Evolutionary conservation across 2,329 filamentous ascomycete species (phyloP).

Genomic region (Botrytis fabae): DNA sequence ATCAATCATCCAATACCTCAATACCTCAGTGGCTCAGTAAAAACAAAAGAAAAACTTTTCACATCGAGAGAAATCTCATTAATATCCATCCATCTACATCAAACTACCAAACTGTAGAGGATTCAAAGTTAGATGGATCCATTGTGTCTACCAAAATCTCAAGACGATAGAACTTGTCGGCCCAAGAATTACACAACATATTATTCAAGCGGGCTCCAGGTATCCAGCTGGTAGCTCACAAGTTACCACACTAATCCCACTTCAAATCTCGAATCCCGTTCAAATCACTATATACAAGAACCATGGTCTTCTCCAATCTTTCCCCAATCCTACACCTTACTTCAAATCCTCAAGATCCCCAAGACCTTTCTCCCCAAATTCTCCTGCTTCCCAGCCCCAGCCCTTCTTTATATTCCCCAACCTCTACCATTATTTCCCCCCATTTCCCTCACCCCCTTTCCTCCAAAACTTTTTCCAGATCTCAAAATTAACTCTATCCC

Average conservation of each 20-base stretch:
- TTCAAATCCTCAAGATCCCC: not conserved
- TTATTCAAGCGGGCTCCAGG: not conserved
- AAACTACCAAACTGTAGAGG: no score
- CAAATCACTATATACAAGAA: constrained; percentile 2
- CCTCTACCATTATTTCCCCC: not conserved
- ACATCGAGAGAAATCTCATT: no score
- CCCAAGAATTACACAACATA: no score
- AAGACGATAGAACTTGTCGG: no score
- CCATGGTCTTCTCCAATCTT: not conserved
- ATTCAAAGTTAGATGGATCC: no score
- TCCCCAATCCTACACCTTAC: fast-evolving
- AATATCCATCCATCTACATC: no score
- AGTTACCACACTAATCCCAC: no score
- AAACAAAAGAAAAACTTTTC: no score
- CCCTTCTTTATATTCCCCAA: no score
- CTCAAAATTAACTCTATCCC: constrained; percentile 15
- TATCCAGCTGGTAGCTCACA: not conserved
- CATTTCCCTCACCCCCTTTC: not conserved
- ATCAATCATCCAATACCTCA: no score
- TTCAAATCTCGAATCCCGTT: not conserved
- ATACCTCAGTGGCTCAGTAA: no score
- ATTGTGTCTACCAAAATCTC: no score
- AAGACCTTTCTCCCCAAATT: not conserved
- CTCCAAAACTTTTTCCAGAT: constrained; percentile 17
- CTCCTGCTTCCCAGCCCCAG: fast-evolving